phyloP scores from a whole-genome alignment of 2,329 filamentous ascomycete species.

The Phialemonium atrogriseum region DNA sequence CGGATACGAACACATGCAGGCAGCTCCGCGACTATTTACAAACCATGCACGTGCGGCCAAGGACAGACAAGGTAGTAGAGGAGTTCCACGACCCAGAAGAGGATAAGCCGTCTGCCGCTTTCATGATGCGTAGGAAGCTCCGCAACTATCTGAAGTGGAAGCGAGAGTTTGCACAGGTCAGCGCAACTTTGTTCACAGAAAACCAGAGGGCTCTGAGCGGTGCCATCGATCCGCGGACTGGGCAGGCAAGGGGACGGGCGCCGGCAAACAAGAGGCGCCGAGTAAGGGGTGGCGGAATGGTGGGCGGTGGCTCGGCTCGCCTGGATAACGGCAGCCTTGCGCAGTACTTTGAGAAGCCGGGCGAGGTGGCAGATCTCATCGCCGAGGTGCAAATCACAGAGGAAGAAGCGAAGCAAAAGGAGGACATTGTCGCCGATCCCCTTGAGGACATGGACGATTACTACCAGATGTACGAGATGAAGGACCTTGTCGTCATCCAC shows the following conservation, averaged over 20 bases:
- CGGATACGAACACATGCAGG: conserved; percentile 74
- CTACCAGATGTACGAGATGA: conserved; percentile 86
- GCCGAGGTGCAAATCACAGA: conserved; percentile 77
- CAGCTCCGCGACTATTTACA: conserved; percentile 89
- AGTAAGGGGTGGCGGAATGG: conserved; percentile 66
- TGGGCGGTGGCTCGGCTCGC: conserved; percentile 50
- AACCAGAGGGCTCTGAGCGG: conserved; percentile 70
- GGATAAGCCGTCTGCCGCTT: conserved; percentile 62
- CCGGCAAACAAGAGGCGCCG: conserved; percentile 82
- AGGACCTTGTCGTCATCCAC: conserved; percentile 80
- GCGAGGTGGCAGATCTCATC: conserved; percentile 74
- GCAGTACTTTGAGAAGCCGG: conserved; percentile 73
- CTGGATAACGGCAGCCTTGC: conserved; percentile 66
- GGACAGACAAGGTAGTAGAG: conserved; percentile 33
- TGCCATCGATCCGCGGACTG: conserved; percentile 47
- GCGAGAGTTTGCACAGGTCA: conserved; percentile 78
- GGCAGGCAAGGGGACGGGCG: conserved; percentile 49
- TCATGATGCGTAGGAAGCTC: conserved; percentile 85
- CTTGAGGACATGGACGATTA: conserved; percentile 87
- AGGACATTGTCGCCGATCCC: conserved; percentile 66
- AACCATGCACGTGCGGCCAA: conserved; percentile 71
- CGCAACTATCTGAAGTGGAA: conserved; percentile 89
- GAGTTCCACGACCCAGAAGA: conserved; percentile 42
- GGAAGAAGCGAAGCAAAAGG: conserved; percentile 65
- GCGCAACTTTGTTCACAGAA: conserved; percentile 66